phyloP scores from a whole-genome alignment of 768 basidiomycete genomes.

The Boletus pseudo-olivaceus region DNA sequence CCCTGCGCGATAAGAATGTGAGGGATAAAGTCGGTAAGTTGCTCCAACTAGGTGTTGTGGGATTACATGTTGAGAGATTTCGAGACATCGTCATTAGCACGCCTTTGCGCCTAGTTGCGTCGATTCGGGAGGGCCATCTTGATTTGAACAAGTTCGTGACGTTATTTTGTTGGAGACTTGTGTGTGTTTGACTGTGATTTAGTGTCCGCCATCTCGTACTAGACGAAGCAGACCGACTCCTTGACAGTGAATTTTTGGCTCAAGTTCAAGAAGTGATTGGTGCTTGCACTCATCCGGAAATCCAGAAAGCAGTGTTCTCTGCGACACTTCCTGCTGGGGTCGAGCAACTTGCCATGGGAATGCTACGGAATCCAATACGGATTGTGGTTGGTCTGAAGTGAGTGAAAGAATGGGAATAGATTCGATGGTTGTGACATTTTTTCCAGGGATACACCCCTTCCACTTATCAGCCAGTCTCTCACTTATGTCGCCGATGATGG shows the following conservation, averaged over 20 bases:
- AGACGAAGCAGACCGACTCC: constrained; percentile 89
- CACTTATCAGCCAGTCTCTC: constrained; percentile 84
- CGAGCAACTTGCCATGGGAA: constrained; percentile 83
- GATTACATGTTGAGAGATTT: background rate
- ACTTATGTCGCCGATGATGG: constrained; percentile 90
- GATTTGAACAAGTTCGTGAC: constrained; percentile 66
- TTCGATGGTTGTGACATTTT: constrained; percentile 10
- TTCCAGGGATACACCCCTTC: constrained; percentile 85
- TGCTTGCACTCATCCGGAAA: constrained; percentile 60
- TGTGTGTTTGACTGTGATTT: constrained; percentile 2
- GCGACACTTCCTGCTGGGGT: constrained; percentile 89
- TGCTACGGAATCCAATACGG: constrained; percentile 82
- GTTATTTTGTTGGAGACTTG: background rate
- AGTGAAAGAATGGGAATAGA: constrained; percentile 24
- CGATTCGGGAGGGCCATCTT: constrained; percentile 65
- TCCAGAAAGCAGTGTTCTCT: constrained; percentile 91
- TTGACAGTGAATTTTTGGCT: constrained; percentile 83
- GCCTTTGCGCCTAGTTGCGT: constrained; percentile 81
- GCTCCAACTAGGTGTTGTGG: constrained; percentile 1
- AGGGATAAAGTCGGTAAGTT: constrained; percentile 73
- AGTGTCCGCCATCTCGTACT: constrained; percentile 85
- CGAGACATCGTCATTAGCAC: constrained; percentile 91
- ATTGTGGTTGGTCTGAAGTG: constrained; percentile 97
- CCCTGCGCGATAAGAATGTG: constrained; percentile 67
- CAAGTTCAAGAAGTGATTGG: constrained; percentile 87